These are phyloP conservation scores for Scolecobasidium constrictum DNA, from an alignment of 2,329 filamentous ascomycete species.

Conservation along the genomic window DNA sequence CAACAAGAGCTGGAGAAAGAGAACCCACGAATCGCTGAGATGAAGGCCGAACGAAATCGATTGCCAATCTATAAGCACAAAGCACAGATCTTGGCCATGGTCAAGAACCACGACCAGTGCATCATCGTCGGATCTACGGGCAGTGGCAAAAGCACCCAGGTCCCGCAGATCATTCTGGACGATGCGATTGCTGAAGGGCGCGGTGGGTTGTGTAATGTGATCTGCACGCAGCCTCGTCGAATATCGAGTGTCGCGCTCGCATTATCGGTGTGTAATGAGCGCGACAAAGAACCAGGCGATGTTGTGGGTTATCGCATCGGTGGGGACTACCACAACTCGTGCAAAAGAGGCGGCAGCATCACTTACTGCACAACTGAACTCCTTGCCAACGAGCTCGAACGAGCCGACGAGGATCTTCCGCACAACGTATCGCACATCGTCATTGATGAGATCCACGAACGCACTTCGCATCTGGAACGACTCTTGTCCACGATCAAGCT, in stretches of 20 bases:
- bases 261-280: slow-evolving; percentile 34
- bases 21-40: slow-evolving; percentile 16
- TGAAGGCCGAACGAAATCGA: slow-evolving; percentile 16
- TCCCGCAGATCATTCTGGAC: slow-evolving; percentile 45
- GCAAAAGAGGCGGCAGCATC: slow-evolving; percentile 28
- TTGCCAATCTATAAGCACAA: slow-evolving; percentile 31
- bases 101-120: slow-evolving; percentile 30
- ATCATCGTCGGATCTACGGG: slow-evolving; percentile 37
- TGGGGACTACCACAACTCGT: slow-evolving; percentile 29
- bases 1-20: slow-evolving; percentile 13
- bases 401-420: slow-evolving; percentile 26
- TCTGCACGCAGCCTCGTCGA: slow-evolving; percentile 39
- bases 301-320: slow-evolving; percentile 19
- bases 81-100: slow-evolving; percentile 25
- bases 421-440: slow-evolving; percentile 36
- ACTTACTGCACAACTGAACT: slow-evolving; percentile 42
- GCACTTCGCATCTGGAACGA: slow-evolving; percentile 34
- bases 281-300: slow-evolving; percentile 28
- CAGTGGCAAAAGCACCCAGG: slow-evolving; percentile 38
- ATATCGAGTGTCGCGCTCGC: slow-evolving; percentile 38
- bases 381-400: slow-evolving; percentile 33
- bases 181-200: slow-evolving; percentile 27
- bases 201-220: slow-evolving; percentile 36
- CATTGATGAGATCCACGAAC: slow-evolving; percentile 42
- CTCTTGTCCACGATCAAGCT: slow-evolving; percentile 35